Evolutionary conservation across 352 stramenopile species (phyloP).

Genomic region (Pythium coloratum): DNA sequence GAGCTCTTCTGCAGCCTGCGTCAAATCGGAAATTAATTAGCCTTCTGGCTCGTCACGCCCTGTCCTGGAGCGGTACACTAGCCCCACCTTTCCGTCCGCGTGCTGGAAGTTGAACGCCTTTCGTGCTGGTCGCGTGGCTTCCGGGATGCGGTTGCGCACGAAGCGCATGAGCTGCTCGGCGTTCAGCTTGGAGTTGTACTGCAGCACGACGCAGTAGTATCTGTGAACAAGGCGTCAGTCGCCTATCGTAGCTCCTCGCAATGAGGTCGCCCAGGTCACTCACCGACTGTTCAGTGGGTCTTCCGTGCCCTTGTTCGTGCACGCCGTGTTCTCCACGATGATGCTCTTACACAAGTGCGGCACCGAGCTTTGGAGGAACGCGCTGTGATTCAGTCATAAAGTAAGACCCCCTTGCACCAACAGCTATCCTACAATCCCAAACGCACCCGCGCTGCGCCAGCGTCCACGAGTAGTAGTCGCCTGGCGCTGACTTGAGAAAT

Average conservation of each 20-base stretch:
- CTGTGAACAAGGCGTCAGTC: conserved; percentile 21
- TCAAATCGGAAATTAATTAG: not conserved
- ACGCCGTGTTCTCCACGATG: conserved; percentile 87
- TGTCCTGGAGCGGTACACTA: not conserved
- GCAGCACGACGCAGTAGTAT: conserved; percentile 85
- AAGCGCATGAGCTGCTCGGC: conserved; percentile 82
- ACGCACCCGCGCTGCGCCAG: conserved; percentile 58
- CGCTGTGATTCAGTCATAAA: conserved; percentile 25
- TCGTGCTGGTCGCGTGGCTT: conserved; percentile 50
- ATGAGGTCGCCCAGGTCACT: not conserved
- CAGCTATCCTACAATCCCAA: not conserved
- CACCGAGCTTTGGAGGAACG: conserved; percentile 58
- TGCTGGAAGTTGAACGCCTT: conserved; percentile 91
- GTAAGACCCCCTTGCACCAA: not conserved
- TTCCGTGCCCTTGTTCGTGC: conserved; percentile 48
- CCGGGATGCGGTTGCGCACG: conserved; percentile 60
- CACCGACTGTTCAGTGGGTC: conserved; percentile 69
- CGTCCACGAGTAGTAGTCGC: conserved; percentile 78
- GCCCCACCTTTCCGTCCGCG: conserved; percentile 51
- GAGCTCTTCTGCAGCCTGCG: conserved; percentile 58
- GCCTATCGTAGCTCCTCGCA: not conserved
- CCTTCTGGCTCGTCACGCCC: not conserved
- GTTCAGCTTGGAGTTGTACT: conserved; percentile 87
- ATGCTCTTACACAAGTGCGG: conserved; percentile 90
- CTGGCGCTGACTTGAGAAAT: conserved; percentile 61